Evolutionary conservation across 257 asterid genomes (phyloP), one percentile per base, ranked within the genome.

Genomic region (Paraleonurus japonicus): DNA sequence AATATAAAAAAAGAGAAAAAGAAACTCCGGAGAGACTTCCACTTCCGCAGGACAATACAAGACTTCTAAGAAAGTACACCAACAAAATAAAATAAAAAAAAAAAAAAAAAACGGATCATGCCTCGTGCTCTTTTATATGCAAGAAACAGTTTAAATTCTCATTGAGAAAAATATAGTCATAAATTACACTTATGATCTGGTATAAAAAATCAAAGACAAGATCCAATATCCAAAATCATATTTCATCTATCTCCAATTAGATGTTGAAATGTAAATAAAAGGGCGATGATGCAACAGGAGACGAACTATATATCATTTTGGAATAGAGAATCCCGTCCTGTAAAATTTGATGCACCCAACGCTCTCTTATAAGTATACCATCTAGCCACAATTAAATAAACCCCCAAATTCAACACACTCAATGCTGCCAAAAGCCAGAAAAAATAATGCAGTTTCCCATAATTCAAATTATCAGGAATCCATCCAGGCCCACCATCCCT

Each of bases 381-480:
- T 67, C 76, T 85, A 0, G 92, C 85, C 68, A 83, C 87, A 24
- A 76, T 20, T 5, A 80, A 75, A 74, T 81, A 85, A 32, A 79
- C 64, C 22, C 88, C 89, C 59, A 88, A 72, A 78, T 85, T 88
- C 1, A 79, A 23, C 30, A 82, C 57, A 63, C 95, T 86, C 57
- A 88, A n/a, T 50, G 61, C 79, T 7, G 92, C 90, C 88, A 86
- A 76, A 65, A 86, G 92, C 86, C 87, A 85, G 84, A 84, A 86
- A 76, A 88, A 88, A 26, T 79, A 84, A 22, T 88, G 74, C 9
- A 88, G 75, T 17, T 72, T 79, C 7, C 92, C 95, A 73, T 84
- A 82, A 65, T 86, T 88, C 67, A 88, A 65, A 53, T 88, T 84
- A 69, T 86, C 89, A 1, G 95, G 86, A 7, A 88, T 84, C 95